Base-by-base conservation (phyloP, 225 moss, liverwort and hornwort genomes). In the Bryum argenteum region DNA sequence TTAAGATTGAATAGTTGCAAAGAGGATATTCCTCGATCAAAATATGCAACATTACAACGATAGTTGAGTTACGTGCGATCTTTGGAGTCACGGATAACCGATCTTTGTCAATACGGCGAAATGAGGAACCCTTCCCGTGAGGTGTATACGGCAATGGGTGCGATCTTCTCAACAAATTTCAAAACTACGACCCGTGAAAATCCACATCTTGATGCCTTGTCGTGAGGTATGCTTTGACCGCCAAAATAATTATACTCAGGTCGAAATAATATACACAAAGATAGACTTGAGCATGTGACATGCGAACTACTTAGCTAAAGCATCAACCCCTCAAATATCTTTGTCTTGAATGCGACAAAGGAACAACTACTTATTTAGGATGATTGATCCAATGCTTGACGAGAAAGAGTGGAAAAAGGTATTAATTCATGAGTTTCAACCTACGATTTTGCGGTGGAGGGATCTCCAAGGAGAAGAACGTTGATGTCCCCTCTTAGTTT, bases 61-160 rank as follows among this genome's bases (percentile, higher is more conserved):
- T 53, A 70, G 59, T 24, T 5, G 2, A 44, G 48, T 15, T 23
- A 66, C 83, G 91, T 79, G 78, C 90, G n/a, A n/a, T n/a, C n/a
- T n/a, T n/a, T 82, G 19, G 96, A 66, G 74, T 97, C 94, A n/a
- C 96, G 91, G 76, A 97, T 94, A 24, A 97, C 96, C 37, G 96
- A 97, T 61, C n/a, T 93, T 94, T 59, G 96, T 97, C 26, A 97
- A 79, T 23, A 93, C 94, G 75, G 96, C 96, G n/a, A 71, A 91
- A 93, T 18, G 96, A 97, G 71, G 96, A 97, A 57, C 96, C 96
- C 64, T 97, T 97, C 58, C 96, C 96, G 37, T n/a, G 94, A 97
- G 16, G 96, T 97, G 63, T 97, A 97, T 4, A 97, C 96, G 58
- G 96, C 96, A 65, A 97, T 90, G 9, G 96, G 96, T 63, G 96